A percentile compares a stretch with the other conserved stretches of the same genome.
These are phyloP conservation scores for Physcomitrellopsis africana DNA, from an alignment of 225 moss, liverwort and hornwort genomes.

Conservation along the genomic window DNA sequence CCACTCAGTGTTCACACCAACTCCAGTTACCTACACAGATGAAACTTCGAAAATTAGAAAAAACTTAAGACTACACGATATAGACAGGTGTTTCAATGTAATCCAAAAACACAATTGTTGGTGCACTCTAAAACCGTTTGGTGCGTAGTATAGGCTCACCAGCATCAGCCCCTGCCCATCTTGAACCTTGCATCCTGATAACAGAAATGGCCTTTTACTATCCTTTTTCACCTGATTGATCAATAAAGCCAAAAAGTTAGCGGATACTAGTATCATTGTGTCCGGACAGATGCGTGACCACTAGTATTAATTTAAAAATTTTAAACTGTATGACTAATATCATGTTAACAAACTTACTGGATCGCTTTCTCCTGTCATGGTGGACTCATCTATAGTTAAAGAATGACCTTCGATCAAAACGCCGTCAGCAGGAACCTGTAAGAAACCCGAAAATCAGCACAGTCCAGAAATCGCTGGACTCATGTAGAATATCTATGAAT, in stretches of 20 bases:
- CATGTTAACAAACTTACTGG: constrained; percentile 58
- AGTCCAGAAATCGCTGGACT: background rate
- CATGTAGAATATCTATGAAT: no score
- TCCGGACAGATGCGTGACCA: background rate
- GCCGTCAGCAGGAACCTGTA: constrained; percentile 89
- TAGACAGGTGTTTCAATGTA: background rate
- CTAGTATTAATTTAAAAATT: background rate
- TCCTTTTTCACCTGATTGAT: constrained; percentile 66
- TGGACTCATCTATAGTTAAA: constrained; percentile 85
- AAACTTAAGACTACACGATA: background rate
- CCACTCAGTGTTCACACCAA: constrained; percentile 89
- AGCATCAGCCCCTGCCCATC: constrained; percentile 92
- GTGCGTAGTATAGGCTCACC: constrained; percentile 50
- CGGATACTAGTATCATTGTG: background rate
- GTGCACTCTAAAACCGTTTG: no score
- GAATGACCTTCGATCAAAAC: constrained; percentile 77
- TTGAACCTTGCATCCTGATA: constrained; percentile 90
- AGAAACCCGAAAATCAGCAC: background rate
- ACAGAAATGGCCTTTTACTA: constrained; percentile 62
- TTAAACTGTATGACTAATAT: background rate
- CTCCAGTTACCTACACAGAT: constrained; percentile 72
- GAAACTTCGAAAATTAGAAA: background rate
- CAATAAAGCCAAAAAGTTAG: constrained; percentile 12
- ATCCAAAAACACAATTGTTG: no score
- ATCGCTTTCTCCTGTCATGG: constrained; percentile 96